Evolutionary conservation across 2,329 filamentous ascomycete species (phyloP), one percentile per base, ranked within the genome.

Genomic region (Magnaporthiopsis incrustans): DNA sequence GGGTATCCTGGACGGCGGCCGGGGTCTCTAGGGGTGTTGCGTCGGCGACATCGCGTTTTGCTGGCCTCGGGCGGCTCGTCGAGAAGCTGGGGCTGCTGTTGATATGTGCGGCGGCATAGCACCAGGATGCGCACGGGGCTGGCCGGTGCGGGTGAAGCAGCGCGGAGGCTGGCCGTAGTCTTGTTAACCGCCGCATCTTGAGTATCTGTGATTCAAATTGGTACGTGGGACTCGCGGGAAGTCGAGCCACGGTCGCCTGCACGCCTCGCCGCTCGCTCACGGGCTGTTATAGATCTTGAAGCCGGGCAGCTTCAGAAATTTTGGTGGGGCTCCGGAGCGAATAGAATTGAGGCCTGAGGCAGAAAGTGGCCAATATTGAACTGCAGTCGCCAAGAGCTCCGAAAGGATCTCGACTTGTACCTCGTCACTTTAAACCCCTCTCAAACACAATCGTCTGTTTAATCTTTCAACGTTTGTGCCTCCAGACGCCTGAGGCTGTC

Each of bases 141-240:
- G 61, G 56, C 2, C 15, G 58, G 32, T 25, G 58, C 22, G 32
- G 26, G 58, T 15, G 58, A 33, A 57, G 27, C 50, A 62, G 53
- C 35, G 57, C 59, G 58, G 61, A 30, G 18, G 67, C 64, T 59
- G 53, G 64, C 70, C 73, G 71, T 67, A 75, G 68, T 67, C 75
- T 72, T 65, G 76, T 70, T 77, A 80, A 74, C 72, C 78, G 77
- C 65, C 78, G 72, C 77, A 81, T 80, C 68, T 67, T 73, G 25
- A 2, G 25, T n/a, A 22, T 53, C 44, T 53, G 44, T n/a, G 22
- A n/a, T 53, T 53, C 30, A 15, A 62, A 56, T 62, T 62, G 35
- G 11, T 56, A 35, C 33, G 50, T 53, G 44, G 3, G 22, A n/a
- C 44, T 53, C 44, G 44, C n/a, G 2, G 18, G 10, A 53, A 53